Conservation (phyloP, 306 rosid species). For the Quercus robur region DNA sequence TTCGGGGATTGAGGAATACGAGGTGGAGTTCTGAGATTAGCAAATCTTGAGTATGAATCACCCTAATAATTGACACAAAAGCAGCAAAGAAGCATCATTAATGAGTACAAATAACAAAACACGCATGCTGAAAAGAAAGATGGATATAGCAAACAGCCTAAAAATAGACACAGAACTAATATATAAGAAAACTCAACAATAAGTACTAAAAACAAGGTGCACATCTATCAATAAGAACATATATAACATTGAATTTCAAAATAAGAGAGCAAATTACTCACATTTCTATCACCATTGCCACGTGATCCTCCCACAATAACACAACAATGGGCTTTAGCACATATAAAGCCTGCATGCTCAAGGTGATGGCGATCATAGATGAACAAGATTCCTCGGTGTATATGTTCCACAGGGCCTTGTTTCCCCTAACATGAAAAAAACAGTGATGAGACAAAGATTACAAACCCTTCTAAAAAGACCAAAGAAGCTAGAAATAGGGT, state of each 20-base stretch:
- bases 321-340: constrained; percentile 90
- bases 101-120: background rate
- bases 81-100: constrained; percentile 6
- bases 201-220: background rate
- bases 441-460: constrained; percentile 1
- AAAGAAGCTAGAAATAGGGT: constrained; percentile 19
- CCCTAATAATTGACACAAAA: constrained; percentile 47
- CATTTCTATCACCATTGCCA: constrained; percentile 79
- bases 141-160: background rate
- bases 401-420: constrained; percentile 99
- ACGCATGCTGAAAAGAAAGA: background rate
- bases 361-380: constrained; percentile 92
- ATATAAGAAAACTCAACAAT: constrained; percentile 6
- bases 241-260: background rate
- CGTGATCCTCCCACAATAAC: constrained; percentile 96
- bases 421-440: constrained; percentile 57
- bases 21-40: constrained; percentile 62
- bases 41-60: constrained; percentile 61
- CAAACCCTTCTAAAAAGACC: constrained; percentile 15
- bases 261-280: constrained; percentile 25
- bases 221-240: background rate
- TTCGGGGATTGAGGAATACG: constrained; percentile 77
- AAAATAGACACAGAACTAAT: constrained; percentile 1
- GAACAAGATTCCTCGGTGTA: constrained; percentile 82
- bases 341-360: constrained; percentile 97